Conservation (phyloP, 352 stramenopile genomes). For the Phytophthora tubulina region DNA sequence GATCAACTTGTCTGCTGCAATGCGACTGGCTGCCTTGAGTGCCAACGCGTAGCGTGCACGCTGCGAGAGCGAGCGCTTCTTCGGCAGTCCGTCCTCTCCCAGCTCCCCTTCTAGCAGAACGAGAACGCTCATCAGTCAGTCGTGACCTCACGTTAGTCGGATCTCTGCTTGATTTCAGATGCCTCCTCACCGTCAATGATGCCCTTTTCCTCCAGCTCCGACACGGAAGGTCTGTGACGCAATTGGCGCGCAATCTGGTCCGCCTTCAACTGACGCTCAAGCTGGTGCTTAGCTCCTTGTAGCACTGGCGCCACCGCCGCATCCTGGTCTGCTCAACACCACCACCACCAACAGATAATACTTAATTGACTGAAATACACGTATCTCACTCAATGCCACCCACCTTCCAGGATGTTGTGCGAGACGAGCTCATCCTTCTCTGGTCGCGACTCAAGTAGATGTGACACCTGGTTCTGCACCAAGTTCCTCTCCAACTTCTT, state of each 20-base stretch:
- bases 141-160: constrained; percentile 13
- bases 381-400: constrained; percentile 23
- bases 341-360: constrained; percentile 1
- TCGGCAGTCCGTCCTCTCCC: constrained; percentile 50
- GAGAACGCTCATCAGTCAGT: constrained; percentile 32
- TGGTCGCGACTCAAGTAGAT: constrained; percentile 79
- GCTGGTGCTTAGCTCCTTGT: constrained; percentile 75
- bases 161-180: constrained; percentile 12
- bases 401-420: constrained; percentile 79
- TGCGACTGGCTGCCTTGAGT: constrained; percentile 78
- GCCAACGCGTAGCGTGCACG: constrained; percentile 83
- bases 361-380: not conserved
- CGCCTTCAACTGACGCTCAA: constrained; percentile 77
- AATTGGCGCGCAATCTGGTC: constrained; percentile 77
- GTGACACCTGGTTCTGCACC: constrained; percentile 84
- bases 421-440: constrained; percentile 84
- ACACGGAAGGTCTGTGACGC: constrained; percentile 72
- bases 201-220: constrained; percentile 79
- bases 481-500: constrained; percentile 85
- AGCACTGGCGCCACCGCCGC: constrained; percentile 64
- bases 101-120: constrained; percentile 73
- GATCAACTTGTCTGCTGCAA: constrained; percentile 87
- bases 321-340: constrained; percentile 46
- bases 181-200: constrained; percentile 70
- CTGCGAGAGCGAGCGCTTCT: constrained; percentile 63